Base-by-base conservation (phyloP, 2,329 filamentous ascomycete species). In the Chaetoscypha palmicola region DNA sequence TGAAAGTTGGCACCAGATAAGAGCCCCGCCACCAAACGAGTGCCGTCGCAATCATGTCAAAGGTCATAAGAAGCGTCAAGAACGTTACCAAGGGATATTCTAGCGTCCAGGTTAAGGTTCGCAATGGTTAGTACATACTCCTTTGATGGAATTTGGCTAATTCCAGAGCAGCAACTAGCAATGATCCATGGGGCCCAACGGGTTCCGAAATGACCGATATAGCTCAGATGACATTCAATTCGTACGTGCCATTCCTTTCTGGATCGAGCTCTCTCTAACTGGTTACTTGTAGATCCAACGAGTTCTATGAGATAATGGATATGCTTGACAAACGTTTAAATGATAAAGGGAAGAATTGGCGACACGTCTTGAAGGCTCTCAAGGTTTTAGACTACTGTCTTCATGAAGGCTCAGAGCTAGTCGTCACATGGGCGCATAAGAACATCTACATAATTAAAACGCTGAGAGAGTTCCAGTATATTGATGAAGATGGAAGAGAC, bases 71-170 rank as follows among this genome's bases (percentile, higher is more conserved):
- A 68, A 94, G 87, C 65, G 90, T 97, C 62, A 97, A 96, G 73
- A 98, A 97, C 74, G 91, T 98, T 68, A 97, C 92, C 66, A 98
- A 97, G 73, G 92, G 92, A 59, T 98, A 98, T 66, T 96, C 91
- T 26, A 82, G 77, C 55, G 88, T 94, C 60, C 91, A 98, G 74
- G 87, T 97, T 66, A 97, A 97, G 73, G 92, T 98, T 67, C 83
- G 90, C 72, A 91, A 95, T 86, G 89, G 89, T 94, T 71, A 54
- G 81, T 68, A 59, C 16, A 3, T 24, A 5, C 19, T 55, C 30
- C 16, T 17, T 21, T 19, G 34, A 7, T 37, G 8, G 19, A 19
- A 31, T 7, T 44, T 35, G 55, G 47, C 62, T 67, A 52, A 68
- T 54, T 34, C 48, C 46, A n/a, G 48, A 64, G 10, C 10, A 97